Percentiles rank a stretch among this genome's conserved stretches.
Conservation (phyloP, 176 grass and related monocot species). For the Raddia guianensis region DNA sequence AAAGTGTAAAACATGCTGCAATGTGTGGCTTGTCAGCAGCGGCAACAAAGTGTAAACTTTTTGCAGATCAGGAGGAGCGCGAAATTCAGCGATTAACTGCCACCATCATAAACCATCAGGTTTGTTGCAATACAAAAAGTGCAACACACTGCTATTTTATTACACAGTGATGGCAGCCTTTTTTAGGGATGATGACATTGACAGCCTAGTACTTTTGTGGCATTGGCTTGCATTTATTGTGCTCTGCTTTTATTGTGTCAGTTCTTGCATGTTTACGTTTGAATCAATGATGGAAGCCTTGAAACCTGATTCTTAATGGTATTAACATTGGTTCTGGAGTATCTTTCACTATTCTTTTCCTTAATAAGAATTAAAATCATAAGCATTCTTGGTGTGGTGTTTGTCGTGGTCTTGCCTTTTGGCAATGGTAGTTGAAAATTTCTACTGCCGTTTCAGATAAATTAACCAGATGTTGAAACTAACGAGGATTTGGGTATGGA, state of each 20-base stretch:
- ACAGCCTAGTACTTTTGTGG: conserved; percentile 7
- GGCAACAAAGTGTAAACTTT: conserved; percentile 87
- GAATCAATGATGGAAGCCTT: conserved; percentile 17
- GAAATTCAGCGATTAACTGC: conserved; percentile 97
- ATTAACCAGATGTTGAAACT: not conserved
- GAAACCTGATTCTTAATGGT: conserved; percentile 27
- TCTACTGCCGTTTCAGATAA: not conserved
- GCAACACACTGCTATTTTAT: conserved; percentile 14
- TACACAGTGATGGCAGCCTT: conserved; percentile 5
- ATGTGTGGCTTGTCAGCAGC: conserved; percentile 86
- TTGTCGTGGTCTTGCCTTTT: not conserved
- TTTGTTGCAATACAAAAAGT: conserved; percentile 36
- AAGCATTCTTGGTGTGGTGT: conserved; percentile 3
- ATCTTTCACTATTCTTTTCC: not conserved
- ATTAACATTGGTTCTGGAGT: not conserved
- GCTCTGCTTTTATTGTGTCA: not conserved
- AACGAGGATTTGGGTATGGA: conserved; percentile 2
- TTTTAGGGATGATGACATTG: not conserved
- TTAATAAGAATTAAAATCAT: not conserved
- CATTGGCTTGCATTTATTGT: conserved; percentile 25
- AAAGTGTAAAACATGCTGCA: conserved; percentile 78
- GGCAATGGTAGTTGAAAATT: not conserved
- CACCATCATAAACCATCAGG: conserved; percentile 95
- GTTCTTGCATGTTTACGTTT: not conserved
- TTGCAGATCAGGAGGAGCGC: conserved; percentile 96